These are phyloP conservation scores for Pleodorina starrii DNA, from an alignment of 139 green algal species.

Conservation along the genomic window DNA sequence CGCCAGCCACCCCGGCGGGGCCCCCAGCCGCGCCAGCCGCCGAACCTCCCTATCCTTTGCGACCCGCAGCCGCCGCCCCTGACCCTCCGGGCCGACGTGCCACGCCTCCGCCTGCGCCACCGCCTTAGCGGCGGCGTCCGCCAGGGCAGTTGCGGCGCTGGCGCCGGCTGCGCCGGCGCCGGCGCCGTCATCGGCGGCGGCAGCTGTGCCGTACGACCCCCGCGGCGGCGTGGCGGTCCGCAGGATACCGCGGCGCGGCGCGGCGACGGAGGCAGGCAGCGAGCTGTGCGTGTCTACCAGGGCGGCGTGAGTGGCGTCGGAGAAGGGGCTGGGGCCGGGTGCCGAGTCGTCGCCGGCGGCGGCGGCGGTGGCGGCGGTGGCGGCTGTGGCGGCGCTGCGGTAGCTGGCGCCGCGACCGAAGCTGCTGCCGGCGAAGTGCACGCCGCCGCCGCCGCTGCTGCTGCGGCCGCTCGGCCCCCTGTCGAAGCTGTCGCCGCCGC, in stretches of 20 bases:
- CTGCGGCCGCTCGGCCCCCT: not conserved
- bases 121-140: not conserved
- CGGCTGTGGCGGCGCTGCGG: not conserved
- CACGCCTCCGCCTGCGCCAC: not conserved
- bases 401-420: not conserved
- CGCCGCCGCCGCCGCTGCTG: not conserved
- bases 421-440: not conserved
- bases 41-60: not conserved
- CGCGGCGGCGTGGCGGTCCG: not conserved
- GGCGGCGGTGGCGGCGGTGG: not conserved
- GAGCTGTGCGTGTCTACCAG: not conserved
- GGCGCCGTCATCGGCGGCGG: not conserved
- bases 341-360: too few species aligned
- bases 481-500: not conserved
- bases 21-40: not conserved
- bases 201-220: not conserved
- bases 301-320: not conserved
- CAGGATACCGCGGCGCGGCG: constrained; percentile 11
- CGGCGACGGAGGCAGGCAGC: not conserved
- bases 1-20: not conserved
- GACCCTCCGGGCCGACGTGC: not conserved
- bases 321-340: not conserved
- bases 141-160: not conserved
- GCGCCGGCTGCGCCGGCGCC: not conserved
- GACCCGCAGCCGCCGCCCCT: not conserved